phyloP scores from a whole-genome alignment of 306 rosid species.

The Cicer bijugum region DNA sequence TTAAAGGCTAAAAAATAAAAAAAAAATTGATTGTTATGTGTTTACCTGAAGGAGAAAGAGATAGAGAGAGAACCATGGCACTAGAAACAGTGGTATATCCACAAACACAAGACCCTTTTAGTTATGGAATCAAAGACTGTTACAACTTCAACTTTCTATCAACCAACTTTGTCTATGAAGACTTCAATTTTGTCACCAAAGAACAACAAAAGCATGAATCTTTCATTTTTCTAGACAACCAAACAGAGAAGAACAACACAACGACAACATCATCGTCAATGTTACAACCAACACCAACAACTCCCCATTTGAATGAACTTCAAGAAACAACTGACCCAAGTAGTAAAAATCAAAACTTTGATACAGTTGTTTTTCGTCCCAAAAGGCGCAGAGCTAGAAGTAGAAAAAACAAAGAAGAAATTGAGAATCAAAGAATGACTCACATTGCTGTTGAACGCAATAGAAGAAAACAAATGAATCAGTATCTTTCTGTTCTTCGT shows the following conservation, averaged over 20 bases:
- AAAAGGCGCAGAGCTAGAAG: slow-evolving; percentile 76
- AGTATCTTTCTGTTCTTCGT: slow-evolving; percentile 87
- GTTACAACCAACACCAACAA: too few species aligned
- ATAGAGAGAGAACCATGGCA: slow-evolving; percentile 60
- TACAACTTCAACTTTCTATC: slow-evolving; percentile 55
- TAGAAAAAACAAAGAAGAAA: slow-evolving; percentile 80
- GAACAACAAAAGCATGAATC: slow-evolving; percentile 42
- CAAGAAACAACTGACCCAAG: slow-evolving; percentile 44
- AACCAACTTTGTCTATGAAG: slow-evolving; percentile 22
- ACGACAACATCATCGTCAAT: too few species aligned
- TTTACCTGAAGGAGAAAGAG: slow-evolving; percentile 35
- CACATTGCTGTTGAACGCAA: slow-evolving; percentile 97
- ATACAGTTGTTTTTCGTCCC: slow-evolving; percentile 47
- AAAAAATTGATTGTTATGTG: slow-evolving; percentile 39
- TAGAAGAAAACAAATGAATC: slow-evolving; percentile 88
- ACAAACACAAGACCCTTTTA: slow-evolving; percentile 64
- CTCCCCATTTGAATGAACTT: slow-evolving; percentile 45
- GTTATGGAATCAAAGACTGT: slow-evolving; percentile 59
- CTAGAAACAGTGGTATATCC: slow-evolving; percentile 84
- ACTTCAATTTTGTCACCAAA: slow-evolving; percentile 32
- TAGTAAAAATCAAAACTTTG: slow-evolving; percentile 40
- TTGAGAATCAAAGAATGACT: slow-evolving; percentile 96
- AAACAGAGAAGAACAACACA: slow-evolving; percentile 44
- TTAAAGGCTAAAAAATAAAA: slow-evolving; percentile 1
- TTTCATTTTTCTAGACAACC: slow-evolving; percentile 51